phyloP scores from a whole-genome alignment of 805 yeast species.

The Metschnikowia borealis region DNA sequence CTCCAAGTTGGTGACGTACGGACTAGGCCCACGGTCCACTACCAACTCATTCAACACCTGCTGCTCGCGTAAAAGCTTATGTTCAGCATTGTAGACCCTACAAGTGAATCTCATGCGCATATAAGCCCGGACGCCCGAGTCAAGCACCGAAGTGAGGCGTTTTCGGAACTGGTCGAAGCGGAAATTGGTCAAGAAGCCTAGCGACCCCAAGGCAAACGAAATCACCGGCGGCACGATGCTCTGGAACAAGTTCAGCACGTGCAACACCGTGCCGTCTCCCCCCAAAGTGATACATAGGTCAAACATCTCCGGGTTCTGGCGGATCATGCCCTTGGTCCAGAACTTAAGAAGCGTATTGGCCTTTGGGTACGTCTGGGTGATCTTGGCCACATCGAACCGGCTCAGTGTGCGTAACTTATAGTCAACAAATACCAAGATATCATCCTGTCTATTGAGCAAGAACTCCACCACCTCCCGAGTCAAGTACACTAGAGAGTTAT shows the following conservation, averaged over 20 bases:
- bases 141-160: constrained; percentile 53
- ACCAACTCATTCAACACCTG: constrained; percentile 89
- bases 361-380: constrained; percentile 45
- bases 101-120: constrained; percentile 87
- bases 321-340: constrained; percentile 65
- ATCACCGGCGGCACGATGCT: constrained; percentile 46
- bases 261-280: constrained; percentile 45
- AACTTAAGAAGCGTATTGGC: constrained; percentile 48
- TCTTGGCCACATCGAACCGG: constrained; percentile 56
- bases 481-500: constrained; percentile 67
- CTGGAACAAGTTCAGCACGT: constrained; percentile 41
- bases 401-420: constrained; percentile 55
- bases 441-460: constrained; percentile 45
- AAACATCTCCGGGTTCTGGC: constrained; percentile 37
- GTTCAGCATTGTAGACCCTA: constrained; percentile 52
- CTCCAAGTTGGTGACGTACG: constrained; percentile 86
- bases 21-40: constrained; percentile 90
- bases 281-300: constrained; percentile 44
- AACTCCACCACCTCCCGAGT: constrained; percentile 80
- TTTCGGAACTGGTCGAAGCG: constrained; percentile 68
- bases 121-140: constrained; percentile 68
- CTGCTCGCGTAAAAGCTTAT: constrained; percentile 56
- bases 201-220: constrained; percentile 41
- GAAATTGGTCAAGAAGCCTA: constrained; percentile 64
- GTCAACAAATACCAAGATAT: constrained; percentile 66